These are phyloP conservation scores for Cercospora sojina DNA, from an alignment of 2,329 filamentous ascomycete species.

Conservation along the genomic window DNA sequence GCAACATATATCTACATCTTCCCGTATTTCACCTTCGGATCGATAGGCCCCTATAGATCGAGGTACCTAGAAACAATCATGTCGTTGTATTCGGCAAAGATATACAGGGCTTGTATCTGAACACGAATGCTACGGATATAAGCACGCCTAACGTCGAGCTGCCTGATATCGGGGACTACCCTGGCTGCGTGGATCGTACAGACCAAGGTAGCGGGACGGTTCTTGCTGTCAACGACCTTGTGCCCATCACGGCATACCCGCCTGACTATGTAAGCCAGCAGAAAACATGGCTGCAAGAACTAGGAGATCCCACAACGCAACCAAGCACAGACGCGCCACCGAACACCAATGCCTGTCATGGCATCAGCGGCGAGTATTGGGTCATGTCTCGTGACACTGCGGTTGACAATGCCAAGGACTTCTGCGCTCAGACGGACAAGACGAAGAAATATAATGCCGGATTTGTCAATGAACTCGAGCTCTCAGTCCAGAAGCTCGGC, in stretches of 20 bases:
- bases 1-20: too few relatives aligned
- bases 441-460: not conserved
- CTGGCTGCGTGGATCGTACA: not conserved
- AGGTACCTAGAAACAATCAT: not conserved
- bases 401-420: not conserved
- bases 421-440: not conserved
- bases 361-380: not conserved
- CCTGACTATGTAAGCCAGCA: not conserved
- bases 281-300: not conserved
- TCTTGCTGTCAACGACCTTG: not conserved
- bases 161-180: not conserved
- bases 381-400: not conserved
- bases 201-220: not conserved
- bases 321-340: not conserved
- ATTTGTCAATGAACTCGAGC: not conserved
- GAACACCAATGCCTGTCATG: not conserved
- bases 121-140: not conserved
- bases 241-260: not conserved
- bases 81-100: not conserved
- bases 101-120: not conserved
- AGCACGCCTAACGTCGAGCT: not conserved
- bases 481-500: not conserved
- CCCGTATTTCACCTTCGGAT: too few relatives aligned
- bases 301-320: not conserved
- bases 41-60: too few relatives aligned